Evolutionary conservation across 257 asterid genomes (phyloP).

Genomic region (Handroanthus guayacan): DNA sequence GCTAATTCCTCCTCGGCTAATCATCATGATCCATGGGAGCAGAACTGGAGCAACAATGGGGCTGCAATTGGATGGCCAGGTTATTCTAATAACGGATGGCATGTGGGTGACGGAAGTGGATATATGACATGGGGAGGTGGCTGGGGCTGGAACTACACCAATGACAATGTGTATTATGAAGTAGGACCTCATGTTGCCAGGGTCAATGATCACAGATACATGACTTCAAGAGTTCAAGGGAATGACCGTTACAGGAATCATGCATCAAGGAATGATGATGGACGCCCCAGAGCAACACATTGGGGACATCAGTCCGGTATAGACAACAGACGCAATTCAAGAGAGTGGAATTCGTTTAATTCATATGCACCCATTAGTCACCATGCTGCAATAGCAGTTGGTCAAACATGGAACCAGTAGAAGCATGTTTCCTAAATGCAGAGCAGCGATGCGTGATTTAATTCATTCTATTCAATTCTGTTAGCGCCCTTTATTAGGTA

Average conservation of each 20-base stretch:
- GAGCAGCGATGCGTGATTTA: conserved; percentile 1
- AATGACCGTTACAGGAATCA: conserved; percentile 26
- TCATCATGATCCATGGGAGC: conserved; percentile 41
- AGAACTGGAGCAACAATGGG: conserved; percentile 38
- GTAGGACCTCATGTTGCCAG: conserved; percentile 15
- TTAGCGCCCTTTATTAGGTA: not conserved
- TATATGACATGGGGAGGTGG: conserved; percentile 41
- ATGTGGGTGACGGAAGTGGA: conserved; percentile 41
- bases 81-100: conserved; percentile 28
- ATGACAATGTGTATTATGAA: conserved; percentile 24
- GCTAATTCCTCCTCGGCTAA: conserved; percentile 38
- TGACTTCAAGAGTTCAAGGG: conserved; percentile 25
- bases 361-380: conserved; percentile 35
- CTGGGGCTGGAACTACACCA: conserved; percentile 41
- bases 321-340: conserved; percentile 9
- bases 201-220: conserved; percentile 17
- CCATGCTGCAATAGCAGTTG: conserved; percentile 41
- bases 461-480: conserved; percentile 28
- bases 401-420: conserved; percentile 48
- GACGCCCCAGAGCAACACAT: conserved; percentile 23
- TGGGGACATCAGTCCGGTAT: conserved; percentile 11
- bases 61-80: conserved; percentile 45
- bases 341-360: conserved; percentile 40
- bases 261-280: conserved; percentile 28
- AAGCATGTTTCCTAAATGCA: conserved; percentile 26